Conservation (phyloP, 2,329 filamentous ascomycete species). For the Didymella arachidicola region DNA sequence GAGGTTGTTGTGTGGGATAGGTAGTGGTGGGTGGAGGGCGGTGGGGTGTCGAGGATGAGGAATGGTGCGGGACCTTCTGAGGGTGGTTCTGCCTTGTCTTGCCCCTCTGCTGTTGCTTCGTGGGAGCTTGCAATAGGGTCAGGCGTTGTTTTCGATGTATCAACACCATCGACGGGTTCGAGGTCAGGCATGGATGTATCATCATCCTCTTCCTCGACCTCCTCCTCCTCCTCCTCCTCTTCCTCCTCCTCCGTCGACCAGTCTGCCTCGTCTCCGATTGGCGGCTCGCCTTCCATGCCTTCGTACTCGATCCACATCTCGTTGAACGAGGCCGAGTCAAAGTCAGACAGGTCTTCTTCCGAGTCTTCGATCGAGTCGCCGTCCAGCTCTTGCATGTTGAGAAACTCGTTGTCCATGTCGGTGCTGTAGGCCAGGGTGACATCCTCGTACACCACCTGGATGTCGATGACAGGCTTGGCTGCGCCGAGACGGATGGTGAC, state of each 20-base stretch:
- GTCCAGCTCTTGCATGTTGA: constrained; percentile 36
- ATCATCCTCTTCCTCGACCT: constrained; percentile 44
- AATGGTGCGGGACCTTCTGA: constrained; percentile 36
- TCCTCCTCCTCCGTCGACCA: constrained; percentile 51
- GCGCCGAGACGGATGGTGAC: constrained; percentile 63
- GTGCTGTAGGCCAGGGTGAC: constrained; percentile 58
- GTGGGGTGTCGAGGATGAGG: constrained; percentile 46
- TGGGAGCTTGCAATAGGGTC: constrained; percentile 32
- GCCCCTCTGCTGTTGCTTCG: constrained; percentile 28
- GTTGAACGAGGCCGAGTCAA: constrained; percentile 46
- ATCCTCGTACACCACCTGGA: constrained; percentile 58
- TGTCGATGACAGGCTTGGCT: constrained; percentile 57
- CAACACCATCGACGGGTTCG: constrained; percentile 25
- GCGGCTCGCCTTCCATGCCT: constrained; percentile 44
- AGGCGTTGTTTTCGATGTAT: constrained; percentile 49
- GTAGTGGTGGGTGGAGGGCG: constrained; percentile 51
- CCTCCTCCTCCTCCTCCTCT: constrained; percentile 48
- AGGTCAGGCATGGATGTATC: constrained; percentile 44
- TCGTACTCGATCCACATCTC: constrained; percentile 52
- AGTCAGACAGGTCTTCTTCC: constrained; percentile 43
- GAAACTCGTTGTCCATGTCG: constrained; percentile 49
- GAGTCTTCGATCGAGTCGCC: constrained; percentile 43
- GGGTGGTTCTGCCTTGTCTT: constrained; percentile 18
- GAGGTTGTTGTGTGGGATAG: constrained; percentile 51
- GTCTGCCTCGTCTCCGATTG: constrained; percentile 44